Evolutionary conservation across 2,329 filamentous ascomycete genomes (phyloP), one percentile per base, ranked within the genome.

Genomic region (Ceratocystis cubensis): DNA sequence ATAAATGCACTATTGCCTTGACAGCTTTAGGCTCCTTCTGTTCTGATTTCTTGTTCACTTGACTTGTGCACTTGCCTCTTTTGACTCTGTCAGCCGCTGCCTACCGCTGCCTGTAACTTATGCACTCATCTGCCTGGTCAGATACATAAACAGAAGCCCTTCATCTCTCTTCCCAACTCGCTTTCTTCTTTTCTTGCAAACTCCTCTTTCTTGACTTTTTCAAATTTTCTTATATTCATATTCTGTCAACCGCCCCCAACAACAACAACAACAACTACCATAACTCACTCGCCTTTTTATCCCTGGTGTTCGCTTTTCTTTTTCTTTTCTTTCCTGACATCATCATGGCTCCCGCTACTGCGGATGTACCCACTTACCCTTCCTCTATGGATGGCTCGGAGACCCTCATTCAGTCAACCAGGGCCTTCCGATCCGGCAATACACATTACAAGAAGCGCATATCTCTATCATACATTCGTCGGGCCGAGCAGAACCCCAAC

Each of bases 391-490:
- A 53, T 17, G n/a, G 44, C 28, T 25, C 48, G 15, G 63, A 65
- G 41, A 46, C 53, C n/a, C 64, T 61, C 37, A 20, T 45, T 17
- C 41, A 61, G 13, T 33, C 50, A 15, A 33, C 37, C 17, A 61
- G 46, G 13, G 61, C 37, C 64, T 65, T 61, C 41, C 56, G 41
- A 17, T 33, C 44, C 41, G 30, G 17, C 64, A 33, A 17, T 56
- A 22, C 56, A 1, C 53, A 61, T 28, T 20, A 33, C 4, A 64
- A 48, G 37, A 68, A 68, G 61, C 57, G 50, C 48, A 45, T 68
- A 28, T 59, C 64, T 3, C 5, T 17, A 30, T 20, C 46, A 30
- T 68, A 66, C 44, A 17, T 64, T 20, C 41, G 41, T 45, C 67
- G 64, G 61, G 61, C 61, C 46, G 56, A 64, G 3, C 15, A 53